Conservation (phyloP, 345 rosid genomes). For the Physaria fendleri region DNA sequence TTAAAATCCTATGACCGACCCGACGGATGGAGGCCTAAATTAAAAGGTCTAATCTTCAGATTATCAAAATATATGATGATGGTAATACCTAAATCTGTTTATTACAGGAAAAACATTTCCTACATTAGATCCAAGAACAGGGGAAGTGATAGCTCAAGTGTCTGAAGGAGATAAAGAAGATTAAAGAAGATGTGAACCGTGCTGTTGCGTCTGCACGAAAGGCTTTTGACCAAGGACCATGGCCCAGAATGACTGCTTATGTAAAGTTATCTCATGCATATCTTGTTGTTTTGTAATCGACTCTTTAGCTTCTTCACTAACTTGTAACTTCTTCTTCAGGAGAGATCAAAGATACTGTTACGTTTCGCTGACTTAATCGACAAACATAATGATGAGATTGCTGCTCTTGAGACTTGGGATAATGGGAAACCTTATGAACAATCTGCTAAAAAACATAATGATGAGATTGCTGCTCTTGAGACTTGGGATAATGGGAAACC, state of each 20-base stretch:
- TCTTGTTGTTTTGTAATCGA: background rate
- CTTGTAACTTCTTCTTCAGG: constrained; percentile 54
- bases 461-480: too few relatives aligned
- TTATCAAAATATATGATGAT: too few relatives aligned
- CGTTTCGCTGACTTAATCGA: constrained; percentile 86
- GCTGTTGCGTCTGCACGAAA: constrained; percentile 33
- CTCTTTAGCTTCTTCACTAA: background rate
- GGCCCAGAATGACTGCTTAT: constrained; percentile 41
- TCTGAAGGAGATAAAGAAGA: constrained; percentile 32
- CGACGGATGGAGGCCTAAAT: too few relatives aligned
- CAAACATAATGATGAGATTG: constrained; percentile 74
- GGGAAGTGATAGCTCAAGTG: constrained; percentile 34
- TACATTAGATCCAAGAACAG: constrained; percentile 33
- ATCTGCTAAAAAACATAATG: too few relatives aligned
- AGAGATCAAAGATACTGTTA: constrained; percentile 58
- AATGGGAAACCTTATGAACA: constrained; percentile 84
- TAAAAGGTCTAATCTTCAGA: too few relatives aligned
- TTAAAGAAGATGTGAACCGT: constrained; percentile 35
- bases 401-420: constrained; percentile 90
- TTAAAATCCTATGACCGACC: too few relatives aligned
- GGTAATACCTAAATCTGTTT: background rate
- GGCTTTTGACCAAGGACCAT: constrained; percentile 35
- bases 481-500: too few relatives aligned
- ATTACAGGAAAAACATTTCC: constrained; percentile 35
- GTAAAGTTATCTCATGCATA: constrained; percentile 15